Base-by-base conservation (phyloP, 2,329 filamentous ascomycete genomes). In the Neophaeococcomyces aloes region DNA sequence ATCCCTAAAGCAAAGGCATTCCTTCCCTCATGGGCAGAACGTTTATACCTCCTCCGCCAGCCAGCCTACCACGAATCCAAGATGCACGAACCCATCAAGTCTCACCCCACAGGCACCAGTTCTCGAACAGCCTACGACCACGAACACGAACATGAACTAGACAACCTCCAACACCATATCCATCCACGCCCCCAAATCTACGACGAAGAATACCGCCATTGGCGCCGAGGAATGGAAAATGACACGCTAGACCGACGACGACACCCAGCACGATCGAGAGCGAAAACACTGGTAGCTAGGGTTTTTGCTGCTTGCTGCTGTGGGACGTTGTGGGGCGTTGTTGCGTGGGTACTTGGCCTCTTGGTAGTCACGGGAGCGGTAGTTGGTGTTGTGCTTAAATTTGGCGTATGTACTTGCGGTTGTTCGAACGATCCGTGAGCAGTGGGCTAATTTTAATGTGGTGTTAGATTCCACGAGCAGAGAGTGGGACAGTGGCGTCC, bases 221-320 rank as follows among this genome's bases (percentile, higher is more conserved):
- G 39, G 39, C n/a, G 39, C 34, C 34, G 31, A 29, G 39, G 39
- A 17, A n/a, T 18, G 7, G 39, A 42, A 3, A 44, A 37, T 23
- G 34, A 38, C 15, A 44, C 38, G 41, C 34, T 33, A 23, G 6
- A 36, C n/a, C 34, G 41, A 21, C 25, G n/a, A n/a, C n/a, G n/a
- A n/a, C n/a, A n/a, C n/a, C n/a, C n/a, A n/a, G n/a, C n/a, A n/a
- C n/a, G n/a, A n/a, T n/a, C n/a, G n/a, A n/a, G n/a, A n/a, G n/a
- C n/a, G n/a, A n/a, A n/a, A n/a, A n/a, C n/a, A n/a, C n/a, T n/a
- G n/a, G n/a, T n/a, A n/a, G n/a, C n/a, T 7, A 13, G 19, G n/a
- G 17, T 33, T 3, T 46, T 41, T 29, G 31, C 38, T 15, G 35
- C 38, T 11, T 32, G 31, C 19, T 47, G 45, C 39, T 39, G 34